Percentiles rank a stretch among this genome's conserved stretches.
These are phyloP conservation scores for Epichloe typhina DNA, from an alignment of 2,329 filamentous ascomycete species.

Conservation along the genomic window DNA sequence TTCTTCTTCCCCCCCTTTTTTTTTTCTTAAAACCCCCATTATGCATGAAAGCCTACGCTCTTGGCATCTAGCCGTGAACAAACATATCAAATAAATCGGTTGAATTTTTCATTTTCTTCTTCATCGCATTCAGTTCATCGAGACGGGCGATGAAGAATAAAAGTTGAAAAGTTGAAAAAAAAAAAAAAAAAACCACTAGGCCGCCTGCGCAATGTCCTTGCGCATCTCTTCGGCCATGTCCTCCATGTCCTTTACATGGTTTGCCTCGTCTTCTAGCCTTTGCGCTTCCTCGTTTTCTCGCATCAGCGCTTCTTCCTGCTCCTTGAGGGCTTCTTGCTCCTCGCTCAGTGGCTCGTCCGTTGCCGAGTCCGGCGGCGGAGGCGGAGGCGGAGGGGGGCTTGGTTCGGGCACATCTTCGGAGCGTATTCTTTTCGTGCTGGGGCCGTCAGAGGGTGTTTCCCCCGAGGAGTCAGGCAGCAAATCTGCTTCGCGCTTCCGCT, in stretches of 20 bases:
- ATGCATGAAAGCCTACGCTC: not conserved
- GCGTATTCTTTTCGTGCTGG: constrained; percentile 39
- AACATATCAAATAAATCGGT: not conserved
- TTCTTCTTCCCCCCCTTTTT: too few relatives aligned
- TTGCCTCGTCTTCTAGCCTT: constrained; percentile 35
- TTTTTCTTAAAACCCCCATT: not conserved
- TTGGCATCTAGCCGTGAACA: not conserved
- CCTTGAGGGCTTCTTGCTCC: constrained; percentile 26
- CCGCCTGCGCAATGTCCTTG: constrained; percentile 11
- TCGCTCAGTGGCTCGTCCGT: constrained; percentile 24
- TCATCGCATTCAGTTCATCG: not conserved
- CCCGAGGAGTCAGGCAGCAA: constrained; percentile 23
- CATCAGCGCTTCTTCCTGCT: constrained; percentile 37
- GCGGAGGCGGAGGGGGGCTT: constrained; percentile 34
- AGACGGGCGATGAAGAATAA: not conserved
- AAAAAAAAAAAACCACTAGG: not conserved
- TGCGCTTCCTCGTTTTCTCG: constrained; percentile 43
- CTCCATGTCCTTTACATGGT: constrained; percentile 16
- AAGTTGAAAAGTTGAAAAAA: not conserved
- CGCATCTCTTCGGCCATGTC: constrained; percentile 12
- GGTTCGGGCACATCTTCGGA: constrained; percentile 29
- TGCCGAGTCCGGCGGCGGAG: constrained; percentile 29
- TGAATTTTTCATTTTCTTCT: not conserved
- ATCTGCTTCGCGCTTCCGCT: constrained; percentile 47
- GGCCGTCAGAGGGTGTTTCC: constrained; percentile 41